Conservation (phyloP, 352 stramenopile species). For the Saprolegnia parasitica region DNA sequence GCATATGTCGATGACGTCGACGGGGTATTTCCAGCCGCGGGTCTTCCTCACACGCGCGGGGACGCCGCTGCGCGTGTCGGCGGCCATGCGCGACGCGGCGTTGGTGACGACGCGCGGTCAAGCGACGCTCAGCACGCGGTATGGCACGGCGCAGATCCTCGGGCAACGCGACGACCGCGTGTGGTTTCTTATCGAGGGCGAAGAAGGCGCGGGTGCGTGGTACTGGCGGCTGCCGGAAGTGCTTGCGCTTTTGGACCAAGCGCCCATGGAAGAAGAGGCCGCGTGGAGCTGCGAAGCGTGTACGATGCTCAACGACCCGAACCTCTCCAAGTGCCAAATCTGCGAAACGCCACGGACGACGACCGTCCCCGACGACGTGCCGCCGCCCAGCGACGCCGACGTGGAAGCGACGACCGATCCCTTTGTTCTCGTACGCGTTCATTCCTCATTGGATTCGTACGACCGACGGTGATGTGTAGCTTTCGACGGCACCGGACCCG, state of each 20-base stretch:
- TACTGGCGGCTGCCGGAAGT: slow-evolving; percentile 19
- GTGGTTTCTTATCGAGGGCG: slow-evolving; percentile 27
- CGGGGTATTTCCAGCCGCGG: slow-evolving; percentile 8
- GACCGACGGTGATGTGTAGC: neutral
- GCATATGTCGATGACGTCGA: neutral
- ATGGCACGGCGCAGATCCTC: slow-evolving; percentile 14
- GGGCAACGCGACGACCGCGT: slow-evolving; percentile 3
- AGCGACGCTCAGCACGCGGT: neutral
- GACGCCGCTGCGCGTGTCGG: neutral
- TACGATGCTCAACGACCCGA: slow-evolving; percentile 27
- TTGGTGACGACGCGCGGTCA: slow-evolving; percentile 1
- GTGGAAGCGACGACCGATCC: neutral
- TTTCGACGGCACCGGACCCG: neutral
- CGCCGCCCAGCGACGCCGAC: neutral
- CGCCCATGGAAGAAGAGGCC: slow-evolving; percentile 7
- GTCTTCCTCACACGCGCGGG: slow-evolving; percentile 1
- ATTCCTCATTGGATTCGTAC: neutral
- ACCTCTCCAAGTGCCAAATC: slow-evolving; percentile 27
- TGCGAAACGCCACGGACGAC: slow-evolving; percentile 16
- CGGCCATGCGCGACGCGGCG: neutral
- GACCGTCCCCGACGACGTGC: neutral
- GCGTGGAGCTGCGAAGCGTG: slow-evolving; percentile 21
- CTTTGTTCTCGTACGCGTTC: neutral
- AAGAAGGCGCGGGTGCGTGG: slow-evolving; percentile 22
- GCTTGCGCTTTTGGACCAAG: neutral